Percentiles rank a stretch among this genome's conserved stretches.
Evolutionary conservation across 2,329 filamentous ascomycete genomes (phyloP).

Genomic region (Dothidotthia symphoricarpi): DNA sequence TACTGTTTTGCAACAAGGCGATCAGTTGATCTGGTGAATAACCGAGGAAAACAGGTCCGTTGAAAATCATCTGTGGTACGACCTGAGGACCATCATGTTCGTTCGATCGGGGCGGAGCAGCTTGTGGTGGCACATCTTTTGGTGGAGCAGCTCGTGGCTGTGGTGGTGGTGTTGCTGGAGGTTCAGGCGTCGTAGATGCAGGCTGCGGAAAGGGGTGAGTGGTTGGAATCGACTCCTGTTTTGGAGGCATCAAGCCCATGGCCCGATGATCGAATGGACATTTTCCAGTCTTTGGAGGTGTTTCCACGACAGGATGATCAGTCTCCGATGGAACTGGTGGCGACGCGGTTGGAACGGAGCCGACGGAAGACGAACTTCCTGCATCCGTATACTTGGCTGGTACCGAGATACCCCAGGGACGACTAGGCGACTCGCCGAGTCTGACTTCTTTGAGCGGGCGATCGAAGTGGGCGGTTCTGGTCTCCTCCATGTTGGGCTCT

Average conservation of each 20-base stretch:
- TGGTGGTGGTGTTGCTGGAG: slow-evolving; percentile 7
- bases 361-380: slow-evolving; percentile 40
- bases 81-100: slow-evolving; percentile 16
- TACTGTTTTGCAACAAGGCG: slow-evolving; percentile 37
- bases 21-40: slow-evolving; percentile 54
- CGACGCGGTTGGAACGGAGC: slow-evolving; percentile 43
- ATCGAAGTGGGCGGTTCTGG: slow-evolving; percentile 74
- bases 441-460: slow-evolving; percentile 82
- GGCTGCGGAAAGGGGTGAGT: slow-evolving; percentile 6
- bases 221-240: slow-evolving; percentile 13
- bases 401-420: slow-evolving; percentile 88
- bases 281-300: slow-evolving; percentile 30
- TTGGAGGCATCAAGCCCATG: slow-evolving; percentile 8
- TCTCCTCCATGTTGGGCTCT: slow-evolving; percentile 51
- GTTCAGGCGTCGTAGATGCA: slow-evolving; percentile 7
- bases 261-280: slow-evolving; percentile 40
- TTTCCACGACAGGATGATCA: slow-evolving; percentile 22
- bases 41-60: slow-evolving; percentile 89
- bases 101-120: slow-evolving; percentile 6
- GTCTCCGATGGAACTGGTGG: slow-evolving; percentile 55
- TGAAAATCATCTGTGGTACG: slow-evolving; percentile 76
- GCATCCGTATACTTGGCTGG: slow-evolving; percentile 56
- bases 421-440: slow-evolving; percentile 89
- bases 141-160: slow-evolving; percentile 2
- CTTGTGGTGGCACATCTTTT: neutral